A percentile compares a stretch with the other conserved stretches of the same genome.
Evolutionary conservation across 2,329 filamentous ascomycete species (phyloP).

Genomic region (Aspergillus fumigatus): DNA sequence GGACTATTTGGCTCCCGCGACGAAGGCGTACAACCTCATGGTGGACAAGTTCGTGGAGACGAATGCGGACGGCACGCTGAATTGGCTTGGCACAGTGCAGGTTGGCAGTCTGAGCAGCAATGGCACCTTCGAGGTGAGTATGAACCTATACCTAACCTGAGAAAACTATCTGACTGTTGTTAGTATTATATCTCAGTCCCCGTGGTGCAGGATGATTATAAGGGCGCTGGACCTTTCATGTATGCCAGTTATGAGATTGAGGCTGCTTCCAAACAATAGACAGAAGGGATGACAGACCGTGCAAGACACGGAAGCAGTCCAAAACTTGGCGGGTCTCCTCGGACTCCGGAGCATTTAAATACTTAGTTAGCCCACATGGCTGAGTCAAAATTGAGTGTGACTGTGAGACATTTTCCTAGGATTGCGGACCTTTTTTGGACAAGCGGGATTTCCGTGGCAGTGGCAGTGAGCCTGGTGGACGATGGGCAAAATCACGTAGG

Average conservation of each 20-base stretch:
- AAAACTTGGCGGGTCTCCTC: not conserved
- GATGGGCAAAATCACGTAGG: not conserved
- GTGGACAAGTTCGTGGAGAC: conserved; percentile 1
- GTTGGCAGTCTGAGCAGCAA: conserved; percentile 13
- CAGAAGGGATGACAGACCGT: not conserved
- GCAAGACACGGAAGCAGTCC: not conserved
- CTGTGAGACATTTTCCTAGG: not conserved
- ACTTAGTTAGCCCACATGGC: not conserved
- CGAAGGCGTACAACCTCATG: conserved; percentile 4
- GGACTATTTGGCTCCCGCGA: conserved; percentile 4
- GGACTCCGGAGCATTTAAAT: not conserved
- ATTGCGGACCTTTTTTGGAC: not conserved
- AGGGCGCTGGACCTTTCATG: conserved; percentile 14
- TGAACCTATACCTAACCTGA: not conserved
- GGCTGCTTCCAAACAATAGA: not conserved
- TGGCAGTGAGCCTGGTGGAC: not conserved
- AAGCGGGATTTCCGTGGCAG: not conserved
- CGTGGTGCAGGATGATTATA: conserved; percentile 10
- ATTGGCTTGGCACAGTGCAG: conserved; percentile 13
- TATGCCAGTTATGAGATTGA: conserved; percentile 15
- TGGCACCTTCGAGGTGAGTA: conserved; percentile 11
- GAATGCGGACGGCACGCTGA: conserved; percentile 11
- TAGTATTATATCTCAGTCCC: conserved; percentile 16
- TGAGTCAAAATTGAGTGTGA: not conserved
- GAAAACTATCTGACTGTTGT: not conserved